Conservation (phyloP, 108 stramenopile genomes). For the Chaetoceros tenuissimus region DNA sequence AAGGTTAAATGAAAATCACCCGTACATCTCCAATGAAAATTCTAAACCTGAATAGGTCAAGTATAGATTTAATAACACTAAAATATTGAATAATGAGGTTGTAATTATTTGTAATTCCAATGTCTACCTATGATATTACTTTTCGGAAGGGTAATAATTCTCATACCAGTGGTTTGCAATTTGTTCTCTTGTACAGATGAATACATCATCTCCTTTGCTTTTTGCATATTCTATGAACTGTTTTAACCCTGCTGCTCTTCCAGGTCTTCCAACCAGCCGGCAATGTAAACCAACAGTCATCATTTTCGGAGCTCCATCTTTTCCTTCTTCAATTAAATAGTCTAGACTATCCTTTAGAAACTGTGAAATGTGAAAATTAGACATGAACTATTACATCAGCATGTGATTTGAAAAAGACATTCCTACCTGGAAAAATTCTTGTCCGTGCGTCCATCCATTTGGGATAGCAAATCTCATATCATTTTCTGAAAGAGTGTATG, state of each 20-base stretch:
- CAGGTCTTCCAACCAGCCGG: constrained; percentile 80
- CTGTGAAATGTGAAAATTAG: no score
- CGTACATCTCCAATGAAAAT: no score
- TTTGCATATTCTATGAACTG: constrained; percentile 88
- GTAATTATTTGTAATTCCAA: no score
- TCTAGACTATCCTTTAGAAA: constrained; percentile 72
- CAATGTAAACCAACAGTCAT: constrained; percentile 92
- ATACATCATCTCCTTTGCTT: constrained; percentile 81
- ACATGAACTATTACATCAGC: no score
- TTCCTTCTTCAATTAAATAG: constrained; percentile 80
- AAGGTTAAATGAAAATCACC: no score
- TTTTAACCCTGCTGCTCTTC: constrained; percentile 75
- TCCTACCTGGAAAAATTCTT: constrained; percentile 71
- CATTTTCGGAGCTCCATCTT: constrained; percentile 81
- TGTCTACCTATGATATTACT: no score
- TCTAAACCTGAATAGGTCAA: no score
- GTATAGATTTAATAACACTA: no score
- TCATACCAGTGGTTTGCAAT: constrained; percentile 89
- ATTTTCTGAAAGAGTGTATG: constrained; percentile 90
- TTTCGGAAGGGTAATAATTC: constrained; percentile 46
- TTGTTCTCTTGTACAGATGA: constrained; percentile 87
- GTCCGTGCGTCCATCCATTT: constrained; percentile 74
- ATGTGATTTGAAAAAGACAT: no score
- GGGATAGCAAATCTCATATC: constrained; percentile 89
- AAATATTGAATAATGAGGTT: no score